These are phyloP conservation scores for Rutstroemia sp. DNA, from an alignment of 2,329 filamentous ascomycete species.

Conservation along the genomic window DNA sequence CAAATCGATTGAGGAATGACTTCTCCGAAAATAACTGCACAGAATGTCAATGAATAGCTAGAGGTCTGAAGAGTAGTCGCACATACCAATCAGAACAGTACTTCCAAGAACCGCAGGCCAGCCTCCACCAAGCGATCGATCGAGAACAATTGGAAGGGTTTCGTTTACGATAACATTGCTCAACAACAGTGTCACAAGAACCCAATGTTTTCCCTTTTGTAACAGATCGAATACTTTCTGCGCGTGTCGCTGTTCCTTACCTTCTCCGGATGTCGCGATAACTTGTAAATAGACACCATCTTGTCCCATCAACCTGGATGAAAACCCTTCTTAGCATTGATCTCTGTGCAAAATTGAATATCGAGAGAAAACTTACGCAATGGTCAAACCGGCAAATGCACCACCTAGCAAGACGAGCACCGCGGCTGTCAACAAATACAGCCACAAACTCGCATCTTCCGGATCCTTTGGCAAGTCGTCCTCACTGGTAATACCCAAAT, in stretches of 20 bases:
- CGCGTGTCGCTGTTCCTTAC: constrained; percentile 80
- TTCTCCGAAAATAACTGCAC: constrained; percentile 90
- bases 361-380: constrained; percentile 52
- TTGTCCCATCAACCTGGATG: constrained; percentile 41
- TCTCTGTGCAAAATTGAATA: too few relatives aligned
- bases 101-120: constrained; percentile 91
- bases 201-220: constrained; percentile 93
- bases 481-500: constrained; percentile 38
- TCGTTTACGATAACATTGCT: constrained; percentile 99
- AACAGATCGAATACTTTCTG: constrained; percentile 72
- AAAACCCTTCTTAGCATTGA: constrained; percentile 9
- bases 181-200: constrained; percentile 84
- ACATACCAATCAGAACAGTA: constrained; percentile 83
- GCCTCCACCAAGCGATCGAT: constrained; percentile 87
- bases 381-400: constrained; percentile 89
- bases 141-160: constrained; percentile 88
- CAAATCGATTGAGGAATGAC: constrained; percentile 93
- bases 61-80: background rate
- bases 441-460: constrained; percentile 63
- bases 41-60: background rate
- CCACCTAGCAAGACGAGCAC: constrained; percentile 80
- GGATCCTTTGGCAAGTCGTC: constrained; percentile 42
- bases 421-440: constrained; percentile 72
- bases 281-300: constrained; percentile 98
- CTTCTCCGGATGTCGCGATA: constrained; percentile 76